These are phyloP conservation scores for Anacardium occidentale DNA, from an alignment of 345 rosid genomes.

Conservation along the genomic window DNA sequence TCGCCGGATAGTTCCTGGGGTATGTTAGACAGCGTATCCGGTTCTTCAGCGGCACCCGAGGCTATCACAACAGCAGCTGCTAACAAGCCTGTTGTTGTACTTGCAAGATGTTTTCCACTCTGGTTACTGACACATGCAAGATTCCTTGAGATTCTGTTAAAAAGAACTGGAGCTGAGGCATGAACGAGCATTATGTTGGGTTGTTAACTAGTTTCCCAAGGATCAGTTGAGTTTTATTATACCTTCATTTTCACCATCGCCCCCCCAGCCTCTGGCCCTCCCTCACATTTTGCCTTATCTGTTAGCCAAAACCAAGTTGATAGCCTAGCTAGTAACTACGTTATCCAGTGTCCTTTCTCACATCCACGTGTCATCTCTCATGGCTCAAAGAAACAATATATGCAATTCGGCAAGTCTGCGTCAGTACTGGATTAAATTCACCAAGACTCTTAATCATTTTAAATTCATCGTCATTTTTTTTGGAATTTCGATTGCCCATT, in stretches of 20 bases:
- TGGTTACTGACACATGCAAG: slow-evolving; percentile 6
- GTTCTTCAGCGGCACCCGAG: slow-evolving; percentile 34
- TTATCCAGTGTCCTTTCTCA: neutral
- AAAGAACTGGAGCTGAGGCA: slow-evolving; percentile 18
- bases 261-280: neutral
- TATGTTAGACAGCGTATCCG: slow-evolving; percentile 61
- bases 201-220: neutral
- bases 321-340: neutral
- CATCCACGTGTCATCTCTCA: slow-evolving; percentile 12
- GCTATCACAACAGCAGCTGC: slow-evolving; percentile 38
- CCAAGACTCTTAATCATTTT: too few relatives aligned
- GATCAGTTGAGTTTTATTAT: neutral
- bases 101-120: slow-evolving; percentile 3
- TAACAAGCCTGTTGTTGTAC: slow-evolving; percentile 30
- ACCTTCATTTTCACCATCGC: slow-evolving; percentile 1
- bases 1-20: slow-evolving; percentile 80
- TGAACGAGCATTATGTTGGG: slow-evolving; percentile 22
- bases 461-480: too few relatives aligned
- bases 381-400: slow-evolving; percentile 3
- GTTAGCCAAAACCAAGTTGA: neutral
- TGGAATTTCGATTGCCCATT: too few relatives aligned
- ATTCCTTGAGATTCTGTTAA: neutral
- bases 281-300: slow-evolving; percentile 5
- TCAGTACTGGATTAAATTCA: too few relatives aligned
- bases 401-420: neutral